Conservation (phyloP, 2,329 filamentous ascomycete genomes). For the Incumbomyces delicatus region DNA sequence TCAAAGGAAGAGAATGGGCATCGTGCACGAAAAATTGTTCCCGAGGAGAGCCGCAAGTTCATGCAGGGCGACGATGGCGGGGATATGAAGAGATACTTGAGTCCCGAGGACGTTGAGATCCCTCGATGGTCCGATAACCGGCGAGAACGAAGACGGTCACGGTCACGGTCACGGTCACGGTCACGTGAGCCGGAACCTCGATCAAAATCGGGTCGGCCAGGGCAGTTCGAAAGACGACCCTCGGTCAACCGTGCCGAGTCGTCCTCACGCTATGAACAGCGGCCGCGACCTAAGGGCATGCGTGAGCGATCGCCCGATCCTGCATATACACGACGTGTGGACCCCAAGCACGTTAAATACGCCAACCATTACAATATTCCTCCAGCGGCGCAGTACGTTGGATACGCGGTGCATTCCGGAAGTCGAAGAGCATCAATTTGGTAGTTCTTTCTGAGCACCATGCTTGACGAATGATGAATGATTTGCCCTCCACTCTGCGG, state of each 20-base stretch:
- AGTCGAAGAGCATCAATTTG: no score
- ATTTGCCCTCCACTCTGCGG: no score
- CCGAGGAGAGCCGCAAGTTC: neutral
- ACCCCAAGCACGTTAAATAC: neutral
- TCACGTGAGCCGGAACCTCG: conserved; percentile 3
- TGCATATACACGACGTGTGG: neutral
- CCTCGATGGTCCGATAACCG: neutral
- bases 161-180: neutral
- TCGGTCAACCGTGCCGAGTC: conserved; percentile 2
- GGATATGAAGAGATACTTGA: neutral
- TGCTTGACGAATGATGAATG: no score
- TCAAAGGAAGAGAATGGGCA: conserved; percentile 20
- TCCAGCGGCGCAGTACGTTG: neutral
- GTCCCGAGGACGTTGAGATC: neutral
- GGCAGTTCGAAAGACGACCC: neutral
- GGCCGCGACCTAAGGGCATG: neutral
- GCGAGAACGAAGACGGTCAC: neutral
- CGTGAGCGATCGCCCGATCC: neutral
- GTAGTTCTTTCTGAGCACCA: no score
- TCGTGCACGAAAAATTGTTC: neutral
- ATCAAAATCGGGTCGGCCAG: neutral
- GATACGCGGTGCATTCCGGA: no score
- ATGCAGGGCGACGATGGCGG: neutral
- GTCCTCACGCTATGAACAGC: conserved; percentile 1
- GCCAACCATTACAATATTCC: neutral